Evolutionary conservation across 768 basidiomycete species (phyloP), one percentile per base, ranked within the genome.

Genomic region (Rhizopogon vinicolor): DNA sequence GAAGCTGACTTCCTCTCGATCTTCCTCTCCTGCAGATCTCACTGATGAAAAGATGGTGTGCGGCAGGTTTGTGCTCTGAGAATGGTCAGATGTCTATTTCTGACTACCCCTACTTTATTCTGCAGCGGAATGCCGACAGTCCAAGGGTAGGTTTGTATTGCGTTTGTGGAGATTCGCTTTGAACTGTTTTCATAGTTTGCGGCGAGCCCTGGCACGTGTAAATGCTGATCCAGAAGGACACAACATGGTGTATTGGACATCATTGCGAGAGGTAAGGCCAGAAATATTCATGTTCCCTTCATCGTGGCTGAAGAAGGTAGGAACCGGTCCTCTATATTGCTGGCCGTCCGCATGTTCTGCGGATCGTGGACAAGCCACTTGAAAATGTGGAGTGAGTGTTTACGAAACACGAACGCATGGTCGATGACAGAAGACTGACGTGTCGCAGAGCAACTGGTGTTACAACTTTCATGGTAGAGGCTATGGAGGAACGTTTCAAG

Each of bases 291-390:
- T 39, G 12, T 51, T n/a, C 5, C 6, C 37, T 2, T 28, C 43
- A 18, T 5, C 29, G 31, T 29, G 45, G 51, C 49, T 35, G 53
- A 51, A 49, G 28, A 25, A 7, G 62, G 7, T 54, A 91, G 89
- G 95, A 97, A 74, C 95, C 95, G 25, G 96, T 98, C 3, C 78
- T 98, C 43, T 97, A 94, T 64, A 80, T 97, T 44, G 81, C 86
- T 28, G 91, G 92, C 6, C 77, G 87, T 53, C 91, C 93, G 1
- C 94, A 97, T 65, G 96, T 98, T 10, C 75, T 99, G 12, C 87
- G 97, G 13, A 79, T 95, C 1, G 81, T 93, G 5, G 86, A 91
- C 65, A 84, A 85, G 44, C 97, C 97, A 0, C 73, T 98, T 22
- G 91, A 92, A 70, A 99, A 99, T 62, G 91, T 99, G 52, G 89